These are phyloP conservation scores for Citrus sp. DNA, from an alignment of 345 rosid species.

Conservation along the genomic window DNA sequence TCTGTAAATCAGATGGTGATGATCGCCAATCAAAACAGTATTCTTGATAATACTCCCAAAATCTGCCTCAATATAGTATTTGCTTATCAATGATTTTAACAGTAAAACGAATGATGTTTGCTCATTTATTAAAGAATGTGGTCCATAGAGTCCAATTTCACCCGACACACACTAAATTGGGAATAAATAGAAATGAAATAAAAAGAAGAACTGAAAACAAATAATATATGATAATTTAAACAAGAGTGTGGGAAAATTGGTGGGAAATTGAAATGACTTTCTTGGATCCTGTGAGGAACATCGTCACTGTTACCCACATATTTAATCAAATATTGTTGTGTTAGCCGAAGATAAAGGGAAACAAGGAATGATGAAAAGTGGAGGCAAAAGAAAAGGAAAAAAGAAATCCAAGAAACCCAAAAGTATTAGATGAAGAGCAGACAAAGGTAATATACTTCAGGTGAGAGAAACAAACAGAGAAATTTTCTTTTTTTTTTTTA, in stretches of 20 bases:
- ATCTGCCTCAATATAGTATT: neutral
- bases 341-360: constrained; percentile 37
- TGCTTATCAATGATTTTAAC: neutral
- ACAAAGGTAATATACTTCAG: constrained; percentile 21
- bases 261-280: constrained; percentile 47
- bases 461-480: neutral
- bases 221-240: neutral
- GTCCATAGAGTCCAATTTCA: neutral
- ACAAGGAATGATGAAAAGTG: constrained; percentile 56
- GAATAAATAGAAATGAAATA: neutral
- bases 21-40: neutral
- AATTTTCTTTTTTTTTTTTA: too few relatives aligned
- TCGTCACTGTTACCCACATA: constrained; percentile 19
- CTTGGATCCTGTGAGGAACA: constrained; percentile 71
- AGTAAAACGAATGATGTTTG: neutral
- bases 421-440: constrained; percentile 13
- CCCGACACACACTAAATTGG: constrained; percentile 1
- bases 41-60: neutral
- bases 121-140: neutral
- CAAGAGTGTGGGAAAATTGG: constrained; percentile 7
- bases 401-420: constrained; percentile 34
- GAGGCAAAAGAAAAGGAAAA: constrained; percentile 29
- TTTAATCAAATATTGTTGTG: constrained; percentile 18
- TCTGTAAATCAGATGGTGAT: neutral
- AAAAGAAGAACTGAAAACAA: neutral